phyloP scores from a whole-genome alignment of 2,329 filamentous ascomycete genomes.

The Penicillium sp. region DNA sequence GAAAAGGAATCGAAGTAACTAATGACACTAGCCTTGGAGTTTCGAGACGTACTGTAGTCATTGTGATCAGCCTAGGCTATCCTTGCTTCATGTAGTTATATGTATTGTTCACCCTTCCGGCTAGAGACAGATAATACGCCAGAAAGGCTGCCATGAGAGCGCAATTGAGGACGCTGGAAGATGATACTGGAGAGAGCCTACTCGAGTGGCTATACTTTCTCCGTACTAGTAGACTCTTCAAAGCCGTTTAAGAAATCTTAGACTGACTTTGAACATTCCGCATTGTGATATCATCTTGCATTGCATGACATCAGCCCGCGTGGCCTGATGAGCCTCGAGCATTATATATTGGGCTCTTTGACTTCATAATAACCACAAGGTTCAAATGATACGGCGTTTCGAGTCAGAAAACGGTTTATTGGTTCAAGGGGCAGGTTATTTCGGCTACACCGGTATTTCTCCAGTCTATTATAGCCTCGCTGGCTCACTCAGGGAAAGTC shows the following conservation, averaged over 20 bases:
- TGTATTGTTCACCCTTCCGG: neutral
- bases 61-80: neutral
- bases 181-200: neutral
- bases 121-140: neutral
- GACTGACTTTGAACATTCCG: neutral
- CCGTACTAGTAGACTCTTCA: neutral
- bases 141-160: neutral
- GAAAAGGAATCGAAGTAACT: neutral
- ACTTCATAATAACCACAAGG: neutral
- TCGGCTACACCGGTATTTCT: neutral
- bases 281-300: slow-evolving; percentile 19
- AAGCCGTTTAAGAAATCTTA: neutral
- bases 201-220: neutral
- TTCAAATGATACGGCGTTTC: neutral
- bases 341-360: neutral
- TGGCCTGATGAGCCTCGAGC: neutral
- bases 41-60: neutral
- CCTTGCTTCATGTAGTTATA: neutral
- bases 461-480: neutral
- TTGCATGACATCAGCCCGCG: slow-evolving; percentile 17
- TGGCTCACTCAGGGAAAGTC: neutral
- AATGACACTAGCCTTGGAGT: neutral
- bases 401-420: neutral
- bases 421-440: neutral
- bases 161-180: neutral